Percentiles rank a stretch among this genome's conserved stretches.
phyloP scores from a whole-genome alignment of 306 rosid species.

The barrel medic (Medicago truncatula) region MtrunA17r5.0-ANR NC_053049.1:43469501-43470000 shows the following conservation, averaged over 20 bases:
- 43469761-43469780: slow-evolving; percentile 96
- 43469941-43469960: slow-evolving; percentile 66
- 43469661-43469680: slow-evolving; percentile 28
- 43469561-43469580: slow-evolving; percentile 26
- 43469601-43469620: slow-evolving; percentile 3
- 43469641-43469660: slow-evolving; percentile 33
- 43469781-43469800: slow-evolving; percentile 91
- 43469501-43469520: slow-evolving; percentile 28
- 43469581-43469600: slow-evolving; percentile 23
- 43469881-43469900: slow-evolving; percentile 99
- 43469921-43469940: slow-evolving; percentile 99
- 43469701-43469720: slow-evolving; percentile 27
- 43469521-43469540: slow-evolving; percentile 31
- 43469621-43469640: slow-evolving; percentile 17
- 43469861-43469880: slow-evolving; percentile 89
- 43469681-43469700: slow-evolving; percentile 19
- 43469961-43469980: slow-evolving; percentile 2
- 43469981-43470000: slow-evolving; percentile 10
- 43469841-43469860: slow-evolving; percentile 86
- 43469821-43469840: slow-evolving; percentile 94
- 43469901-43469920: slow-evolving; percentile 98
- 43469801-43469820: slow-evolving; percentile 97
- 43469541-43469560: slow-evolving; percentile 24
- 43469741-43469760: slow-evolving; percentile 44
- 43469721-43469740: slow-evolving; percentile 28